Conservation (phyloP, 2,329 filamentous ascomycete genomes). For the Scedosporium dehoogii region DNA sequence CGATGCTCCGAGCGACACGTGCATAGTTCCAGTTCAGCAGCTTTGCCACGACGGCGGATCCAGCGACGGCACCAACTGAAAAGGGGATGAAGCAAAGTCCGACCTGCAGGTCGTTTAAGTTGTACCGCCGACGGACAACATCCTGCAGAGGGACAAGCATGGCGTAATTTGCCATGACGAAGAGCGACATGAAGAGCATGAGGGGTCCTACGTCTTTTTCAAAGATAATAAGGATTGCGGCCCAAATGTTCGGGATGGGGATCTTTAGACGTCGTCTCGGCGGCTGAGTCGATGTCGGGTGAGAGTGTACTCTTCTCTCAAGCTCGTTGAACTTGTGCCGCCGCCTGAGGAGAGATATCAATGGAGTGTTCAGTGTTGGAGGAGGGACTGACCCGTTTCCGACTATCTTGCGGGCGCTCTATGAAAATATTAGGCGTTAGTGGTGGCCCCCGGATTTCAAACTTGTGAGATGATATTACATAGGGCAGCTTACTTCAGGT, state of each 20-base stretch:
- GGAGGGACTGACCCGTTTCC: slow-evolving; percentile 40
- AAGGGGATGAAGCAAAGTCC: slow-evolving; percentile 44
- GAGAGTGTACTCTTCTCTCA: neutral
- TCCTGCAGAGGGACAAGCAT: slow-evolving; percentile 34
- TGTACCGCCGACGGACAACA: slow-evolving; percentile 41
- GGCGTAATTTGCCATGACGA: slow-evolving; percentile 41
- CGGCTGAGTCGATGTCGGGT: neutral
- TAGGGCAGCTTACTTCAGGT: slow-evolving; percentile 11
- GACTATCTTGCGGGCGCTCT: slow-evolving; percentile 38
- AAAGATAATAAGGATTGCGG: slow-evolving; percentile 27
- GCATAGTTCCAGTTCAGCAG: slow-evolving; percentile 59
- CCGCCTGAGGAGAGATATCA: neutral
- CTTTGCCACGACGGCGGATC: slow-evolving; percentile 37
- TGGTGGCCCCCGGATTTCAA: no score
- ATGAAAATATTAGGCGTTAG: slow-evolving; percentile 40
- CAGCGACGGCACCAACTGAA: slow-evolving; percentile 36
- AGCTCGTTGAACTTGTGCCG: neutral
- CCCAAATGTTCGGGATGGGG: slow-evolving; percentile 26
- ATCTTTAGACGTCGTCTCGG: neutral
- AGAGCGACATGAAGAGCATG: slow-evolving; percentile 31
- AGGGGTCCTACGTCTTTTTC: slow-evolving; percentile 34
- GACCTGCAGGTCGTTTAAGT: slow-evolving; percentile 43
- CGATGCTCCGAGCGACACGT: slow-evolving; percentile 44
- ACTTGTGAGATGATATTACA: neutral
- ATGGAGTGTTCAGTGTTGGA: slow-evolving; percentile 19